phyloP scores from a whole-genome alignment of 192 early-diverging fungal genomes.

The Coemansia furcata region DNA sequence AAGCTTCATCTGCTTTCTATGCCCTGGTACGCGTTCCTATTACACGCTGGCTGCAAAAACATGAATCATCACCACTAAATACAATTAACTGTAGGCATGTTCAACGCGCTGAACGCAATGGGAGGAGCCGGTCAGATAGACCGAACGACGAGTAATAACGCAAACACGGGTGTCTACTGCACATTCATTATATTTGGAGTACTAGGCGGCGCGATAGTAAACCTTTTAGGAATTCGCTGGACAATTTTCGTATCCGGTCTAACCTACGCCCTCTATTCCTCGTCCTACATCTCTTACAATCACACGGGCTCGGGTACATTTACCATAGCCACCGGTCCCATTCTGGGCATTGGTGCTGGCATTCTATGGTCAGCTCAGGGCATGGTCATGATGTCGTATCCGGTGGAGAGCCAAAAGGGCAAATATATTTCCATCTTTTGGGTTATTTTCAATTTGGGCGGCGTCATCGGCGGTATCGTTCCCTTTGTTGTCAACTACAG shows the following conservation, averaged over 20 bases:
- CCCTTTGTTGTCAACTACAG: constrained; percentile 57
- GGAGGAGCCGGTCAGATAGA: constrained; percentile 43
- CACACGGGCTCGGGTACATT: constrained; percentile 56
- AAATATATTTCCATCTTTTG: constrained; percentile 77
- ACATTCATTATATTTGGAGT: constrained; percentile 70
- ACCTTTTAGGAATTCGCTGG: constrained; percentile 66
- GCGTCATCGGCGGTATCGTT: constrained; percentile 67
- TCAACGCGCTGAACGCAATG: constrained; percentile 55
- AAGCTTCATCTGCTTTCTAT: constrained; percentile 68
- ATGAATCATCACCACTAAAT: neutral
- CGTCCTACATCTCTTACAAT: constrained; percentile 62
- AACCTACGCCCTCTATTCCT: constrained; percentile 66
- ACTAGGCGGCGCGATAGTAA: constrained; percentile 67
- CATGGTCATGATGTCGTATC: constrained; percentile 78
- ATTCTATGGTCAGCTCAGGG: constrained; percentile 70
- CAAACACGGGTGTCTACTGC: constrained; percentile 66
- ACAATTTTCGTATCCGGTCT: constrained; percentile 60
- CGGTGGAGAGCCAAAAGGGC: constrained; percentile 68
- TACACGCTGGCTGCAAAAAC: neutral
- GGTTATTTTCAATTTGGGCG: constrained; percentile 77
- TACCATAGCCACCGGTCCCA: constrained; percentile 66
- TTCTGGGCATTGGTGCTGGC: constrained; percentile 75
- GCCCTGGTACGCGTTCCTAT: constrained; percentile 46
- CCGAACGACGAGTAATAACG: constrained; percentile 59
- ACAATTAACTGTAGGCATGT: constrained; percentile 55